A percentile compares a stretch with the other conserved stretches of the same genome.
These are phyloP conservation scores for Aciculosporium take DNA, from an alignment of 2,329 filamentous ascomycete genomes.

Conservation along the genomic window DNA sequence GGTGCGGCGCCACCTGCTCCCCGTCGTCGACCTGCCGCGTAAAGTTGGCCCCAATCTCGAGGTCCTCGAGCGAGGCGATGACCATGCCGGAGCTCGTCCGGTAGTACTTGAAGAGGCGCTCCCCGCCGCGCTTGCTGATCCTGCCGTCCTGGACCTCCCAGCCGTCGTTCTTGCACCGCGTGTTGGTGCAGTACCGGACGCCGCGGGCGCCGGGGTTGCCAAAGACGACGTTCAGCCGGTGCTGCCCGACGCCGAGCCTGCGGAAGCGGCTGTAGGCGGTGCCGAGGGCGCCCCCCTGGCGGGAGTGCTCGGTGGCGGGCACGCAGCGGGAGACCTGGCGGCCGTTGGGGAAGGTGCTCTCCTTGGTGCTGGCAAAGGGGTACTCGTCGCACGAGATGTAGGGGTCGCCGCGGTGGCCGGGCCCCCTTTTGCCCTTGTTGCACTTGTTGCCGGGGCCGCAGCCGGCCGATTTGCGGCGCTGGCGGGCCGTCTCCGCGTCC, in stretches of 20 bases:
- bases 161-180: slow-evolving; percentile 10
- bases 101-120: slow-evolving; percentile 9
- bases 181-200: slow-evolving; percentile 10
- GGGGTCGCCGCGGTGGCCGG: slow-evolving; percentile 7
- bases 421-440: slow-evolving; percentile 5
- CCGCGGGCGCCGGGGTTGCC: slow-evolving; percentile 8
- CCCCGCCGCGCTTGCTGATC: slow-evolving; percentile 6
- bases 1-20: slow-evolving; percentile 4
- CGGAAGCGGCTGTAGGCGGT: not conserved
- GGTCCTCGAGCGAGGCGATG: slow-evolving; percentile 5
- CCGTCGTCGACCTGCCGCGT: slow-evolving; percentile 7
- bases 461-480: slow-evolving; percentile 5
- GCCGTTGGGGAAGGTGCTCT: slow-evolving; percentile 5
- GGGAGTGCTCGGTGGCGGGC: slow-evolving; percentile 6
- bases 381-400: slow-evolving; percentile 10
- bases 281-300: slow-evolving; percentile 5
- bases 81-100: slow-evolving; percentile 9
- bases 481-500: not conserved
- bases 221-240: slow-evolving; percentile 3
- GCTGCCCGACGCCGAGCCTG: not conserved
- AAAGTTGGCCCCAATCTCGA: slow-evolving; percentile 7
- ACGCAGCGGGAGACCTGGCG: slow-evolving; percentile 11
- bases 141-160: slow-evolving; percentile 9
- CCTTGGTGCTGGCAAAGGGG: slow-evolving; percentile 8
- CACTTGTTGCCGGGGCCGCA: slow-evolving; percentile 8